Evolutionary conservation across 2,329 filamentous ascomycete species (phyloP).

Genomic region (Xylaria sp.): DNA sequence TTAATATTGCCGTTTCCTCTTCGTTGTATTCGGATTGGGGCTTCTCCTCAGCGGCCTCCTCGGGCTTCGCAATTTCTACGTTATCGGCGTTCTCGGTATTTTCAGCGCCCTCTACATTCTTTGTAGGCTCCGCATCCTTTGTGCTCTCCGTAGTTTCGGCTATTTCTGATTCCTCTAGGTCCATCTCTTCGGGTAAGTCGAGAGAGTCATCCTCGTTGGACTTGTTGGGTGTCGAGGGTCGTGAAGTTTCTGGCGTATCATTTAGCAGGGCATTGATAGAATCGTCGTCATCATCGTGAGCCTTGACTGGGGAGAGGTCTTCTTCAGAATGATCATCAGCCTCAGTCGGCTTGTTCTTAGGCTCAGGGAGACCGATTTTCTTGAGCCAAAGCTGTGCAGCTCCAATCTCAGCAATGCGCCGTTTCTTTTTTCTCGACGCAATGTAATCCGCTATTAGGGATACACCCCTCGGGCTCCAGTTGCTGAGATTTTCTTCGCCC

Average conservation of each 20-base stretch:
- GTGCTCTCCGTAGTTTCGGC: conserved; percentile 16
- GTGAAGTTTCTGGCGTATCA: conserved; percentile 66
- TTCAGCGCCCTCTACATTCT: conserved; percentile 14
- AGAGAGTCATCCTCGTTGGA: conserved; percentile 42
- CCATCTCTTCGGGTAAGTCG: conserved; percentile 35
- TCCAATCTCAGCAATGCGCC: conserved; percentile 82
- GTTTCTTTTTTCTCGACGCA: conserved; percentile 75
- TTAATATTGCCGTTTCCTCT: conserved; percentile 59
- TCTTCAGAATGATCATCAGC: conserved; percentile 54
- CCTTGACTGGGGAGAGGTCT: conserved; percentile 51
- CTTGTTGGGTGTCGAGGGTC: conserved; percentile 49
- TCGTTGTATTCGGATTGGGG: conserved; percentile 58
- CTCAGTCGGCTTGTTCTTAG: conserved; percentile 48
- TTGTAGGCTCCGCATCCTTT: conserved; percentile 8
- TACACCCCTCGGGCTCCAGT: conserved; percentile 90
- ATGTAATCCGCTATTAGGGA: conserved; percentile 92
- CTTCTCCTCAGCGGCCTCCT: conserved; percentile 29
- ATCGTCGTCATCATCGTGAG: conserved; percentile 57
- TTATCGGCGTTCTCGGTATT: conserved; percentile 12
- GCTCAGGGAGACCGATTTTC: conserved; percentile 64
- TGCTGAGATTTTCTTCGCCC: conserved; percentile 85
- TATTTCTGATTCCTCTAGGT: conserved; percentile 23
- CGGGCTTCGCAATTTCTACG: conserved; percentile 17
- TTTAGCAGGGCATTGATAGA: conserved; percentile 69
- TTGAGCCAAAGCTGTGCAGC: conserved; percentile 74